Base-by-base conservation (phyloP, 2,329 filamentous ascomycete genomes). In the Scortechinia acanthostroma region DNA sequence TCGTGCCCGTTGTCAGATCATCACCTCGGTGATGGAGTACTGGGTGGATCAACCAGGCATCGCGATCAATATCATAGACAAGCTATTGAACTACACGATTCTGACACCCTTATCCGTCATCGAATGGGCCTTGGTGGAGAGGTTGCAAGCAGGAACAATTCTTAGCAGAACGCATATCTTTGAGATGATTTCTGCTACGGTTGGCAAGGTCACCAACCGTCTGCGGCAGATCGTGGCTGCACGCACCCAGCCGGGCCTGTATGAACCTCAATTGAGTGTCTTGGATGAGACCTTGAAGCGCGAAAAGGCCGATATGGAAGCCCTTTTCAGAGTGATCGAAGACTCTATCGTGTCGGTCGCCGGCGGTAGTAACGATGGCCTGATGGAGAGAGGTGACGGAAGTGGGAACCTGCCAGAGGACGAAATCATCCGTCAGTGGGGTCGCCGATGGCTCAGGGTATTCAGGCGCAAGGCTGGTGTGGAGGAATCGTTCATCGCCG, bases 61-160 rank as follows among this genome's bases (percentile, higher is more conserved):
- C 43, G 84, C 81, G 3, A 80, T 87, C 54, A 82, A 85, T 56
- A 84, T 88, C 52, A 74, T 88, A 48, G 83, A 88, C 64, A 88
- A 88, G 57, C 69, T 88, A 2, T 74, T 88, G 49, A 88, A 88
- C 61, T 88, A 88, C 62, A 84, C 80, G 4, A 86, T 88, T 51
- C 69, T 88, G 43, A 83, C 76, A 10, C 84, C 84, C 0, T 69
- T 77, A 52, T 77, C 74, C 3, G 82, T 88, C 4, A 68, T 88
- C 28, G 76, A 86, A 53, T 88, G 83, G 83, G 82, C 80, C 0
- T 66, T 88, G 15, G 66, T 74, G 22, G 78, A 49, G 72, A 45
- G 67, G 10, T 6, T 40, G 10, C 6, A 76, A 14, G 77, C 77
- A 2, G 76, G 76, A 10, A 67, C 68, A 25, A 66, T 70, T 3